These are phyloP conservation scores for Caloboletus firmus DNA, from an alignment of 1,284 basidiomycete species.

Conservation along the genomic window DNA sequence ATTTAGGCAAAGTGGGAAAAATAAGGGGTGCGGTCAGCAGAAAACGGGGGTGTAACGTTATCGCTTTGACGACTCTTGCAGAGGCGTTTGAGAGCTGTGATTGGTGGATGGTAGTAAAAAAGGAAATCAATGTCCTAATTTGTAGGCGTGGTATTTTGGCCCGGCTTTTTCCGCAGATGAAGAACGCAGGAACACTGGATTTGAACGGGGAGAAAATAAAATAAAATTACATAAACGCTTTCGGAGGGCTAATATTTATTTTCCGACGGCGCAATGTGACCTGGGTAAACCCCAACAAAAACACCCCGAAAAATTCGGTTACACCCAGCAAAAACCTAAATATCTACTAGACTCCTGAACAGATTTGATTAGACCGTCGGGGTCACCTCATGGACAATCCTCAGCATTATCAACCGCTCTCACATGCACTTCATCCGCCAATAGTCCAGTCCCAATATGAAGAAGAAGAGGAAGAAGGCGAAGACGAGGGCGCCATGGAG, in stretches of 20 bases:
- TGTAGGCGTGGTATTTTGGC: too few species aligned
- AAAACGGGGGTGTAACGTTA: too few species aligned
- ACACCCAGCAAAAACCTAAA: constrained; percentile 33
- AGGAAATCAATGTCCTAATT: too few species aligned
- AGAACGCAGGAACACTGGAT: background rate
- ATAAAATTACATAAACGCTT: constrained; percentile 24
- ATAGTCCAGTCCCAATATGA: constrained; percentile 39
- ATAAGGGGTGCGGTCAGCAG: background rate
- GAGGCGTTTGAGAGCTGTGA: too few species aligned
- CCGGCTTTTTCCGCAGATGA: too few species aligned
- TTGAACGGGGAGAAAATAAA: background rate
- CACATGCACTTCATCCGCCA: constrained; percentile 69
- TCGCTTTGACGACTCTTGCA: too few species aligned
- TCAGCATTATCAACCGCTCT: constrained; percentile 76
- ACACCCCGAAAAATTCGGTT: constrained; percentile 34
- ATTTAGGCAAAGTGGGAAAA: background rate
- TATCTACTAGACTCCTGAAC: constrained; percentile 23
- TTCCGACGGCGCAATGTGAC: constrained; percentile 28
- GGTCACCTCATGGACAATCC: constrained; percentile 61
- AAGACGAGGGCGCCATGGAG: constrained; percentile 68
- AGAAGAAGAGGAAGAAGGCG: constrained; percentile 48
- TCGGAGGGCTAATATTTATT: constrained; percentile 33
- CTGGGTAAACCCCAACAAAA: constrained; percentile 32
- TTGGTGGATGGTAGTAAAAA: too few species aligned
- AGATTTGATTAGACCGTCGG: constrained; percentile 20